Evolutionary conservation across 371 early-diverging fungal species (phyloP).

Genomic region (Mucor circinelloides): DNA sequence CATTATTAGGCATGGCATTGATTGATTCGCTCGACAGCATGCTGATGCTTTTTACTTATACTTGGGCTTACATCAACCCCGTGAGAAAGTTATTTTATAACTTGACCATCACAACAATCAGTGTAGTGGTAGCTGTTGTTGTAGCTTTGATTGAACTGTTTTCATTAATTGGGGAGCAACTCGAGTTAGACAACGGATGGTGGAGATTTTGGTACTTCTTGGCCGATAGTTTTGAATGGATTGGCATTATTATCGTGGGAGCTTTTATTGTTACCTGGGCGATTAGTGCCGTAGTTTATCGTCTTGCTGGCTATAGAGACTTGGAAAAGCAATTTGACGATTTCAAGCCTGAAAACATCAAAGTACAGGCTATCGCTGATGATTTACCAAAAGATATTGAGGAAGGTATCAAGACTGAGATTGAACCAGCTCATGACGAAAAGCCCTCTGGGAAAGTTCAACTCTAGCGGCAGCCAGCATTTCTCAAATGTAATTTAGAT

Average conservation of each 20-base stretch:
- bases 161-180: constrained; percentile 47
- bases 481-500: background rate
- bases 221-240: constrained; percentile 55
- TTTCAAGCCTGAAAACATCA: constrained; percentile 16
- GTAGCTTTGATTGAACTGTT: constrained; percentile 63
- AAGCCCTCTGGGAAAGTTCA: background rate
- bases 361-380: background rate
- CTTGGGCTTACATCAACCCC: constrained; percentile 66
- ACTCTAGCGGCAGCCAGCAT: background rate
- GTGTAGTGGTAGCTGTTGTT: constrained; percentile 59
- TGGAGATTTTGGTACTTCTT: constrained; percentile 59
- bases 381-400: constrained; percentile 9
- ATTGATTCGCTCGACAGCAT: constrained; percentile 72
- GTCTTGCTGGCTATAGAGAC: constrained; percentile 42
- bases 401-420: background rate
- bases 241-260: constrained; percentile 58
- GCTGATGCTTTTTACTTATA: constrained; percentile 64
- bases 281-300: constrained; percentile 49
- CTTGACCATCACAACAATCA: constrained; percentile 61
- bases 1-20: constrained; percentile 54
- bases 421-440: background rate
- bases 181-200: constrained; percentile 53
- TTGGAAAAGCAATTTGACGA: constrained; percentile 45
- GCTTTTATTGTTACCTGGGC: constrained; percentile 54
- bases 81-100: constrained; percentile 69